Percentiles rank a stretch among this genome's conserved stretches.
phyloP scores from a whole-genome alignment of 345 rosid genomes.

The Nephelium lappaceum region DNA sequence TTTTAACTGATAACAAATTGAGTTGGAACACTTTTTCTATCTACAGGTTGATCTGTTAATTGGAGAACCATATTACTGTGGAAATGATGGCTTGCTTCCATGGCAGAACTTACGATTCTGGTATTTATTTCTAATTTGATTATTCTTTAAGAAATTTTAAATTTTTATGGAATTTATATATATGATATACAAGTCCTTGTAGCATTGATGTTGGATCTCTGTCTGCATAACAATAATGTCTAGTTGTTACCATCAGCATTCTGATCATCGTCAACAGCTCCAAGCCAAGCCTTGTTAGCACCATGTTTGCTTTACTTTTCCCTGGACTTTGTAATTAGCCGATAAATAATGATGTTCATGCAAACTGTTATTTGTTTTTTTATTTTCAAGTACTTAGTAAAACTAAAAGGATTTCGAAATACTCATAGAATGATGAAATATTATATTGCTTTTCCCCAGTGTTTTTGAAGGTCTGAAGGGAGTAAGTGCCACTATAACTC shows the following conservation, averaged over 20 bases:
- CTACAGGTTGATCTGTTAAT: constrained; percentile 78
- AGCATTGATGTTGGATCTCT: background rate
- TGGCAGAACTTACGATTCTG: constrained; percentile 97
- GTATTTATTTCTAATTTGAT: constrained; percentile 40
- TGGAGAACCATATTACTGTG: constrained; percentile 85
- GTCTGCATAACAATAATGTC: background rate
- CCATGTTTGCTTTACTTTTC: background rate
- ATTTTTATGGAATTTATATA: background rate
- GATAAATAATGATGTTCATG: background rate
- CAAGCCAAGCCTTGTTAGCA: background rate
- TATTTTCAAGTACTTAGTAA: background rate
- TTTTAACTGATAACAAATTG: background rate
- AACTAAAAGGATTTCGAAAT: background rate
- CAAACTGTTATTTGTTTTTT: background rate
- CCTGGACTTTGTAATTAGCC: background rate
- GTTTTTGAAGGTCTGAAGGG: background rate
- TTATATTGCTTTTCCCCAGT: background rate
- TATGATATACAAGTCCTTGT: background rate
- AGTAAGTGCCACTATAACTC: background rate
- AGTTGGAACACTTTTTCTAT: constrained; percentile 1
- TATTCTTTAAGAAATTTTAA: background rate
- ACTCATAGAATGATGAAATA: background rate
- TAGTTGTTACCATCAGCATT: background rate
- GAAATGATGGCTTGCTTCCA: constrained; percentile 78
- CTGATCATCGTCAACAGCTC: background rate